A percentile compares a stretch with the other conserved stretches of the same genome.
These are phyloP conservation scores for Chlamydomonas sp. DNA, from an alignment of 139 green algal species.

Conservation along the genomic window DNA sequence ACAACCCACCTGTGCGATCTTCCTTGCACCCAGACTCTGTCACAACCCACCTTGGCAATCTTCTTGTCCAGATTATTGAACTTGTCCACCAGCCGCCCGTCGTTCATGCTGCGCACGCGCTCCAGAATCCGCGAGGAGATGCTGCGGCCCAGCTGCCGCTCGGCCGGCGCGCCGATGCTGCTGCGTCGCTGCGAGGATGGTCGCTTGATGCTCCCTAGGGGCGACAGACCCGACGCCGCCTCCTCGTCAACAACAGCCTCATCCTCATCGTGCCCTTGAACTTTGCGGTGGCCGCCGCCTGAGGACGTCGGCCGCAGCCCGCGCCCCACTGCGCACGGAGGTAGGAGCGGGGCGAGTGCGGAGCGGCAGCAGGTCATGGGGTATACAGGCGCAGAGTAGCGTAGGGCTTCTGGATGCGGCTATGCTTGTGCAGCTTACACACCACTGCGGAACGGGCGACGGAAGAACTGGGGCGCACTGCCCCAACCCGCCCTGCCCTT, in stretches of 20 bases:
- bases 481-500: too few relatives aligned
- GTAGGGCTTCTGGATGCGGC: background rate
- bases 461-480: too few relatives aligned
- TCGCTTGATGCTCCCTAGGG: background rate
- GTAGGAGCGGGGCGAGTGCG: too few relatives aligned
- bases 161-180: background rate
- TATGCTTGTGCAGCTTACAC: background rate
- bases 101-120: conserved; percentile 7
- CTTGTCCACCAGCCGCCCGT: conserved; percentile 9
- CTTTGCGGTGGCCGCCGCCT: too few relatives aligned
- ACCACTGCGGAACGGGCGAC: too few relatives aligned
- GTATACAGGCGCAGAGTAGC: background rate
- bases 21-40: too few relatives aligned
- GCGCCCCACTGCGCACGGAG: too few relatives aligned
- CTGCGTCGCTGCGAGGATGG: background rate
- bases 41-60: background rate
- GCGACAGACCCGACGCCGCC: too few relatives aligned
- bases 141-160: background rate
- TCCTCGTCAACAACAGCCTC: too few relatives aligned
- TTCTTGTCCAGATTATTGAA: conserved; percentile 22
- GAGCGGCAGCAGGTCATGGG: too few relatives aligned
- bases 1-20: background rate
- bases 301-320: too few relatives aligned
- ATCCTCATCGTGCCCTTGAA: too few relatives aligned
- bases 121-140: background rate